Evolutionary conservation across 2,329 filamentous ascomycete genomes (phyloP).

Genomic region (Anisogramma anomala): DNA sequence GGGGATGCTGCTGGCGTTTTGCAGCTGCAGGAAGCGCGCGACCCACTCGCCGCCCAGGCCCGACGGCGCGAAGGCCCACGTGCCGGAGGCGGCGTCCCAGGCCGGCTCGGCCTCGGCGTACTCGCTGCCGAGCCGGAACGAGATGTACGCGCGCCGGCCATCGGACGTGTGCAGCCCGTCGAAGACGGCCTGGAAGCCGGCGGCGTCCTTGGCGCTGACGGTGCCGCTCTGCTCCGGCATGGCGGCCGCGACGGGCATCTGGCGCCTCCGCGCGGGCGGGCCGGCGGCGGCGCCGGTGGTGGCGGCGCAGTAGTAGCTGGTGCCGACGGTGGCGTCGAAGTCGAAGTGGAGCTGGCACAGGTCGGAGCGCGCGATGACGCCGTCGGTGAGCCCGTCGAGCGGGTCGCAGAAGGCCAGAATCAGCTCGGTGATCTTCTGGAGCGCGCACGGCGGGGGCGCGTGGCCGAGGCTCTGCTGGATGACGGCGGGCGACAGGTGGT

Average conservation of each 20-base stretch:
- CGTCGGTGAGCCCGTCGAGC: slow-evolving; percentile 7
- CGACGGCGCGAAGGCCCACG: slow-evolving; percentile 16
- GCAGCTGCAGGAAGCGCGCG: slow-evolving; percentile 3
- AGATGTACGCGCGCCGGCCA: slow-evolving; percentile 26
- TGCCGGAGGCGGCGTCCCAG: slow-evolving; percentile 21
- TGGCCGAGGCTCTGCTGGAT: slow-evolving; percentile 31
- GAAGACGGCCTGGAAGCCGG: slow-evolving; percentile 22
- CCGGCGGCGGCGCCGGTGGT: slow-evolving; percentile 11
- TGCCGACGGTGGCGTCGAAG: slow-evolving; percentile 32
- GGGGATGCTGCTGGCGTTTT: slow-evolving; percentile 22
- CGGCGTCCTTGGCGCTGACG: slow-evolving; percentile 9
- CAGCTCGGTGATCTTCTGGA: slow-evolving; percentile 13
- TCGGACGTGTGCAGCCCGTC: slow-evolving; percentile 25
- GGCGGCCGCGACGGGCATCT: slow-evolving; percentile 11
- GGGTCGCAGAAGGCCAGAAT: slow-evolving; percentile 9
- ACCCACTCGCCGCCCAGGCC: slow-evolving; percentile 7
- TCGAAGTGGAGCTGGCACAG: slow-evolving; percentile 33
- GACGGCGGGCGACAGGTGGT: slow-evolving; percentile 18
- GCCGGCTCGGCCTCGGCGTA: slow-evolving; percentile 23
- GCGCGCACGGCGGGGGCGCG: slow-evolving; percentile 24
- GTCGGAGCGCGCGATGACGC: slow-evolving; percentile 13
- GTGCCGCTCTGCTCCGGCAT: slow-evolving; percentile 8
- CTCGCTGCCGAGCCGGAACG: slow-evolving; percentile 21
- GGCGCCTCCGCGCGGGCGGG: slow-evolving; percentile 4
- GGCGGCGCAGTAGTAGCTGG: slow-evolving; percentile 21